Evolutionary conservation across 768 basidiomycete species (phyloP).

Genomic region (Auricularia sp.): DNA sequence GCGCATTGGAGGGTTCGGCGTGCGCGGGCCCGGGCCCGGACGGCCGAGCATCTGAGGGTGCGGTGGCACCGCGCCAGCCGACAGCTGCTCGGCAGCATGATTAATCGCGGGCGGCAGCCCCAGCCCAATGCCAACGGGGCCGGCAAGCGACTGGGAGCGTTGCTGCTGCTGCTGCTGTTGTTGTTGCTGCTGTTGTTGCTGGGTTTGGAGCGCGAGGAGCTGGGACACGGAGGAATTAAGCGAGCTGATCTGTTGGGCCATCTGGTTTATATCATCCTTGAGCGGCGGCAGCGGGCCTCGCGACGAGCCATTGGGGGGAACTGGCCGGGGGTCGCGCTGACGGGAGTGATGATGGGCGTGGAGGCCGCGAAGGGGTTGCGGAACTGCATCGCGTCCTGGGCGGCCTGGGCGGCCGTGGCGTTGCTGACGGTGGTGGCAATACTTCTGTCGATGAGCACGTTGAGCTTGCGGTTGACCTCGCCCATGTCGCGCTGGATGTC

Average conservation of each 20-base stretch:
- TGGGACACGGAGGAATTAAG: slow-evolving; percentile 80
- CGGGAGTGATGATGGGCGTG: slow-evolving; percentile 13
- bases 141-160: background rate
- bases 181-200: slow-evolving; percentile 30
- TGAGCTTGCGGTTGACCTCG: slow-evolving; percentile 70
- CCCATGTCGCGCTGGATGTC: slow-evolving; percentile 66
- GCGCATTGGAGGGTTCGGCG: slow-evolving; percentile 43
- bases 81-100: background rate
- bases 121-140: background rate
- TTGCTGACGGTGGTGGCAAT: slow-evolving; percentile 24
- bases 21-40: slow-evolving; percentile 2
- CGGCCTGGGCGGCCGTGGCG: slow-evolving; percentile 38
- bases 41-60: background rate
- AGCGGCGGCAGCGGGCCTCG: slow-evolving; percentile 53
- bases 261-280: slow-evolving; percentile 60
- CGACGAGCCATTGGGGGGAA: slow-evolving; percentile 39
- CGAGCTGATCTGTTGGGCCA: slow-evolving; percentile 68
- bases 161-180: slow-evolving; percentile 12
- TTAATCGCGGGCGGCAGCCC: background rate
- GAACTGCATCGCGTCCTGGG: slow-evolving; percentile 32
- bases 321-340: slow-evolving; percentile 9
- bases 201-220: slow-evolving; percentile 70
- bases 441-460: slow-evolving; percentile 61
- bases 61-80: background rate
- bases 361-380: slow-evolving; percentile 64